Evolutionary conservation across 2,329 filamentous ascomycete genomes (phyloP).

Genomic region (Pseudocercospora macadamiae): DNA sequence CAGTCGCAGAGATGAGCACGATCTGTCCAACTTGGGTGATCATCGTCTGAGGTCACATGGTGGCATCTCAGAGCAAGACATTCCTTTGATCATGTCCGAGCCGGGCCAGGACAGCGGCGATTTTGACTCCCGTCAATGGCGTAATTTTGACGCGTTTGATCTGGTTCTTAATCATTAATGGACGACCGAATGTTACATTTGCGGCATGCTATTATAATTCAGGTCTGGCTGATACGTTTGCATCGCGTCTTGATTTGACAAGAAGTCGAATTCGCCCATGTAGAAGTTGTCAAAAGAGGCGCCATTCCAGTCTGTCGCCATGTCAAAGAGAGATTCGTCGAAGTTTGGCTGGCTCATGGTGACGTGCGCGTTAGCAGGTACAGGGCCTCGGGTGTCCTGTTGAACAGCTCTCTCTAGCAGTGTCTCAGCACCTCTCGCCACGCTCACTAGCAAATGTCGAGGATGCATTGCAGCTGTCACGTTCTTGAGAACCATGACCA

Average conservation of each 20-base stretch:
- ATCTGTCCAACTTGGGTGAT: conserved; percentile 38
- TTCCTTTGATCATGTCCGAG: conserved; percentile 43
- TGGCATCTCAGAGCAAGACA: conserved; percentile 44
- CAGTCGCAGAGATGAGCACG: conserved; percentile 40
- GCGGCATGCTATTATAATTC: conserved; percentile 27
- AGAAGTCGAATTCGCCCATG: conserved; percentile 38
- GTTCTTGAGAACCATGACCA: conserved; percentile 32
- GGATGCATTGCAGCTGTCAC: conserved; percentile 37
- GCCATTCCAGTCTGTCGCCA: conserved; percentile 30
- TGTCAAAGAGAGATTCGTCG: conserved; percentile 34
- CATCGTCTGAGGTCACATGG: conserved; percentile 47
- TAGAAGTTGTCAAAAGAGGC: conserved; percentile 33
- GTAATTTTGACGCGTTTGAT: conserved; percentile 47
- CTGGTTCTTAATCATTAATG: conserved; percentile 39
- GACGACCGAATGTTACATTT: conserved; percentile 12
- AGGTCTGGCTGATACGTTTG: conserved; percentile 31
- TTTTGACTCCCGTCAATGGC: conserved; percentile 34
- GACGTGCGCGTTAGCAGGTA: conserved; percentile 34
- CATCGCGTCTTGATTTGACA: conserved; percentile 32
- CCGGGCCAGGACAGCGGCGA: conserved; percentile 19
- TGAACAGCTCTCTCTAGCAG: conserved; percentile 30
- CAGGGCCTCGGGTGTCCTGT: conserved; percentile 22
- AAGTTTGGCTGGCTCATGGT: conserved; percentile 35
- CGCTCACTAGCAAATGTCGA: conserved; percentile 34
- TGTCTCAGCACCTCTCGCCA: conserved; percentile 32